A percentile compares a stretch with the other conserved stretches of the same genome.
Conservation (phyloP, 768 basidiomycete species). For the Russula griseocarnosa region DNA sequence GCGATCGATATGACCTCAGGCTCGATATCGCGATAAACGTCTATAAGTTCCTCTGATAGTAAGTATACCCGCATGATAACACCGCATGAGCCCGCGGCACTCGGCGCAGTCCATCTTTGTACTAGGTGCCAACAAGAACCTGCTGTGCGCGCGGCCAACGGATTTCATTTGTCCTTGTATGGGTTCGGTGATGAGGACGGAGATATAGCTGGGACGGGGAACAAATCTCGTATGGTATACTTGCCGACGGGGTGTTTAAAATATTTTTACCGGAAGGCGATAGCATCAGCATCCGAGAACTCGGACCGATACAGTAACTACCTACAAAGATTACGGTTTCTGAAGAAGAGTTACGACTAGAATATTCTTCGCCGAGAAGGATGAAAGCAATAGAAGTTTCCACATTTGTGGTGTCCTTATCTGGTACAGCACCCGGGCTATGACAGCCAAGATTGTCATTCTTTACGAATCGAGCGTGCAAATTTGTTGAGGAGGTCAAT, state of each 20-base stretch:
- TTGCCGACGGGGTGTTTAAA: not conserved
- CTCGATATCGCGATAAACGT: constrained; percentile 76
- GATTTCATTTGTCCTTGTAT: constrained; percentile 64
- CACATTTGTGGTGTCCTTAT: not conserved
- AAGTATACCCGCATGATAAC: constrained; percentile 57
- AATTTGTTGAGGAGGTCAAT: constrained; percentile 45
- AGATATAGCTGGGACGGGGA: constrained; percentile 80
- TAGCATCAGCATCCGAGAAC: not conserved
- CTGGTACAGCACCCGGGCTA: constrained; percentile 45
- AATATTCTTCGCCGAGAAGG: not conserved
- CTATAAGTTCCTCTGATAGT: constrained; percentile 49
- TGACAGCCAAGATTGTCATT: constrained; percentile 47
- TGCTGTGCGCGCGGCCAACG: constrained; percentile 71
- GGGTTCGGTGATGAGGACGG: constrained; percentile 46
- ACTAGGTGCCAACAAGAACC: constrained; percentile 65
- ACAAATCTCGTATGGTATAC: constrained; percentile 47
- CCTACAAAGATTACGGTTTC: constrained; percentile 8
- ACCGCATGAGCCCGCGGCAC: constrained; percentile 58
- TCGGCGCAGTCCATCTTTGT: constrained; percentile 89
- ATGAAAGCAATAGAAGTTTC: not conserved
- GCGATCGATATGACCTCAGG: constrained; percentile 50
- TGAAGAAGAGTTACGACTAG: constrained; percentile 22
- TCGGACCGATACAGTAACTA: not conserved
- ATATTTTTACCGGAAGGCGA: not conserved
- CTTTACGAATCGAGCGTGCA: constrained; percentile 55